Percentiles rank a stretch among this genome's conserved stretches.
Conservation (phyloP, 1,139 yeast species). For the Sugiyamaella grinbergsii region DNA sequence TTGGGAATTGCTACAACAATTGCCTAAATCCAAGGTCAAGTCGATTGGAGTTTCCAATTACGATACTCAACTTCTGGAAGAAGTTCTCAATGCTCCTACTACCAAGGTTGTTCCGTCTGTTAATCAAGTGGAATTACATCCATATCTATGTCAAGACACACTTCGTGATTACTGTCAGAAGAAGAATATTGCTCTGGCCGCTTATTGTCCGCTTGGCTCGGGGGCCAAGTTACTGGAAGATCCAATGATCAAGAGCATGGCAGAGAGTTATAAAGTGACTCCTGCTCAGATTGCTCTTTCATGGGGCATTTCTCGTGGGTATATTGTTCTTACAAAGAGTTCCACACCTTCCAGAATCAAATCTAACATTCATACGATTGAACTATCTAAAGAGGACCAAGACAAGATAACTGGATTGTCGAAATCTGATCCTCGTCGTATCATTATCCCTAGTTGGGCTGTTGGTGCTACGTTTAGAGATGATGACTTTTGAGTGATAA, state of each 20-base stretch:
- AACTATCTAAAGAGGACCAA: slow-evolving; percentile 53
- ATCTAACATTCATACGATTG: slow-evolving; percentile 55
- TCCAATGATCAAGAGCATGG: slow-evolving; percentile 52
- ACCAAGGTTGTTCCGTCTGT: slow-evolving; percentile 62
- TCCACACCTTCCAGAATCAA: slow-evolving; percentile 59
- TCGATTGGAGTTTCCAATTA: slow-evolving; percentile 82
- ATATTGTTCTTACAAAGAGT: slow-evolving; percentile 72
- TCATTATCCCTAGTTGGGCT: too few species aligned
- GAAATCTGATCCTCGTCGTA: too few species aligned
- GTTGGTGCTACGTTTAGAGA: too few species aligned
- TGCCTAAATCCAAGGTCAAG: slow-evolving; percentile 56
- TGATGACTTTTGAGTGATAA: too few species aligned
- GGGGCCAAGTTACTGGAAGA: slow-evolving; percentile 42
- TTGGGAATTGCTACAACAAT: slow-evolving; percentile 66
- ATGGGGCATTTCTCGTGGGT: slow-evolving; percentile 70
- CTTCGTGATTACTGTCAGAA: slow-evolving; percentile 55
- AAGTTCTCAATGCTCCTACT: slow-evolving; percentile 53
- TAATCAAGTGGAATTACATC: slow-evolving; percentile 63
- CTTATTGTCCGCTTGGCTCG: slow-evolving; percentile 67
- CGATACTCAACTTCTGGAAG: slow-evolving; percentile 54
- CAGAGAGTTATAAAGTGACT: slow-evolving; percentile 54
- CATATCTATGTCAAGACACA: too few species aligned
- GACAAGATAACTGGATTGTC: slow-evolving; percentile 29
- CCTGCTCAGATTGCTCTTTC: slow-evolving; percentile 67
- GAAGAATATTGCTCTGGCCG: slow-evolving; percentile 61